Percentiles rank a stretch among this genome's conserved stretches.
These are phyloP conservation scores for Paramecium sexaurelia DNA, from an alignment of 73 alveolate genomes.

Conservation along the genomic window DNA sequence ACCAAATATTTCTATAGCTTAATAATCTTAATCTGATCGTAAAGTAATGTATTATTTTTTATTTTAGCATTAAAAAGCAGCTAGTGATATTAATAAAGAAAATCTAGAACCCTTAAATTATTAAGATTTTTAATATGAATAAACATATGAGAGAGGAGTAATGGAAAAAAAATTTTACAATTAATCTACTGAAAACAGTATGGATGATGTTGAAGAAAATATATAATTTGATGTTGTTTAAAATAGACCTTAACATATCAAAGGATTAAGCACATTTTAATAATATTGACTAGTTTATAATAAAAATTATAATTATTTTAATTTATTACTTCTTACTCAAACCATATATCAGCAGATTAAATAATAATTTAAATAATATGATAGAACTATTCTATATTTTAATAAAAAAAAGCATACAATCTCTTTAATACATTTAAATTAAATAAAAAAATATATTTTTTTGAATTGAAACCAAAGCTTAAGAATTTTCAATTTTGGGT, in stretches of 20 bases:
- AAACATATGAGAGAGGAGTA: slow-evolving; percentile 27
- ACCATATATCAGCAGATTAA: neutral
- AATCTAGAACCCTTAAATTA: neutral
- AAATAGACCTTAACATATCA: neutral
- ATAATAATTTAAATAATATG: too few species aligned
- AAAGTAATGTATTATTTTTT: neutral
- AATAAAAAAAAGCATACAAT: too few species aligned
- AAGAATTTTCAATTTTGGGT: neutral
- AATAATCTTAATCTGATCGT: neutral
- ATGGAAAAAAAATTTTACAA: slow-evolving; percentile 34
- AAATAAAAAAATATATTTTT: too few species aligned
- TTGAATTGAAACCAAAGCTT: neutral
- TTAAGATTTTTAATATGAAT: slow-evolving; percentile 20
- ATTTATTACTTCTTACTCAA: neutral
- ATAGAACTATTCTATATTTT: too few species aligned
- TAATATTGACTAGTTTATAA: neutral
- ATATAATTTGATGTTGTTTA: neutral
- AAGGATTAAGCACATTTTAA: slow-evolving; percentile 44
- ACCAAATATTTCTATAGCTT: neutral
- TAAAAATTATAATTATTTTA: neutral
- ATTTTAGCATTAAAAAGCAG: neutral
- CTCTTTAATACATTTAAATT: too few species aligned
- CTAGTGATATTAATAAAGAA: neutral
- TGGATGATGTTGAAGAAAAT: neutral
- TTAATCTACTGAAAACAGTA: slow-evolving; percentile 23